Evolutionary conservation across 306 rosid genomes (phyloP).

Genomic region (Fragaria iinumae): DNA sequence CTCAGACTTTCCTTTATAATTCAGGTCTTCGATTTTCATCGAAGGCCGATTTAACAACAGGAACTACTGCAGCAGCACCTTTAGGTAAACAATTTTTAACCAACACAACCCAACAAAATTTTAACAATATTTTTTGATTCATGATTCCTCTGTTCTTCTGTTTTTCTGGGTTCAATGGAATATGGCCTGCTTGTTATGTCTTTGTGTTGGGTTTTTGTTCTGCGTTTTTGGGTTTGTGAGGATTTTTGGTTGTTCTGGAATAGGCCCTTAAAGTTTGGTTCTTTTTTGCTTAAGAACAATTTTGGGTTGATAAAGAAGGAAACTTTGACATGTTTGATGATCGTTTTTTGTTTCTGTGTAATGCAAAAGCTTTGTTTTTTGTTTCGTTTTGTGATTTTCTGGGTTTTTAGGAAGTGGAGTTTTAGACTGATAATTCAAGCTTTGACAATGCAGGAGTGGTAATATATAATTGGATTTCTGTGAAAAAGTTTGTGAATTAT

Average conservation of each 20-base stretch:
- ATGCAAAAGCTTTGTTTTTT: neutral
- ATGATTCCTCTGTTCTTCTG: neutral
- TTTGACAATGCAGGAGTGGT: slow-evolving; percentile 37
- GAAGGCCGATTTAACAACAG: slow-evolving; percentile 49
- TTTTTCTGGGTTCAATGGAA: neutral
- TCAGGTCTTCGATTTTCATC: slow-evolving; percentile 42
- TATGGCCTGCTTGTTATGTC: neutral
- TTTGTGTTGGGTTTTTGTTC: neutral
- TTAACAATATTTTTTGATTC: neutral
- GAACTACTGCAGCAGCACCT: slow-evolving; percentile 25
- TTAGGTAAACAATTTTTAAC: slow-evolving; percentile 44
- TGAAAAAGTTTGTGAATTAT: slow-evolving; percentile 22
- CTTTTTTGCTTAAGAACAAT: neutral
- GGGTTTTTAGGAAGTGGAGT: slow-evolving; percentile 1
- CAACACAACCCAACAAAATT: neutral
- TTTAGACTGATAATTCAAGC: neutral
- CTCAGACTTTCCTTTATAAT: slow-evolving; percentile 5
- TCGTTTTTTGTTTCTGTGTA: neutral
- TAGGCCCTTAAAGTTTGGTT: neutral
- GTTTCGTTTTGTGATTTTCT: neutral
- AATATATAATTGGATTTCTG: slow-evolving; percentile 26
- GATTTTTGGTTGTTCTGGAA: neutral
- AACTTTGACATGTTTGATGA: slow-evolving; percentile 3
- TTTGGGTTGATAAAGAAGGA: neutral
- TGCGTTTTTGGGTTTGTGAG: neutral